Evolutionary conservation across 1,139 yeast species (phyloP).

Genomic region (Wickerhamomyces sp.): DNA sequence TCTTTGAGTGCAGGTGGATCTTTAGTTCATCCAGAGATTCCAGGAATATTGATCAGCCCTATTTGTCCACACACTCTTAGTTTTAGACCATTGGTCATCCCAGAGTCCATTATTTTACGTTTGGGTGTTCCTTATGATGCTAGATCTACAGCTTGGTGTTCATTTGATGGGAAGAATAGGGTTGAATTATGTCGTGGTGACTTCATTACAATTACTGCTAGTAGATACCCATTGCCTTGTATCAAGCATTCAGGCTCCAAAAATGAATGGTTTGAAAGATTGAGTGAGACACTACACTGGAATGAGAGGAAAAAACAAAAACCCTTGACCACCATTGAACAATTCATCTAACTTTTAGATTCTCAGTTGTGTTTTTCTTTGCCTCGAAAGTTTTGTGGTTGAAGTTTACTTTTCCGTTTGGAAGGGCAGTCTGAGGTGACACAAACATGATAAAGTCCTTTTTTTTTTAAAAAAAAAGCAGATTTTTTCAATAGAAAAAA

Average conservation of each 20-base stretch:
- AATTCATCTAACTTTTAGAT: neutral
- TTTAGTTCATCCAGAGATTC: slow-evolving; percentile 79
- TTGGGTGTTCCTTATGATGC: slow-evolving; percentile 66
- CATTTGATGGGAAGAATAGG: slow-evolving; percentile 74
- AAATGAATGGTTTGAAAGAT: slow-evolving; percentile 44
- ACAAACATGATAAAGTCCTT: neutral
- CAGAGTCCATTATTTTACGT: slow-evolving; percentile 61
- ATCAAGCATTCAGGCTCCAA: slow-evolving; percentile 42
- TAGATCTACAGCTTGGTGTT: slow-evolving; percentile 72
- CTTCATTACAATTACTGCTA: slow-evolving; percentile 65
- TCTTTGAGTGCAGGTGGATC: slow-evolving; percentile 87
- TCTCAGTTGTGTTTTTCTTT: neutral
- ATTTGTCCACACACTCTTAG: slow-evolving; percentile 83
- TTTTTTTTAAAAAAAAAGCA: too few species aligned
- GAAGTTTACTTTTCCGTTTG: neutral
- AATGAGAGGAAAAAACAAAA: slow-evolving; percentile 45
- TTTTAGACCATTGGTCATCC: slow-evolving; percentile 77
- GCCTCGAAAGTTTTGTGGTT: neutral
- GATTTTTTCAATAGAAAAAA: neutral
- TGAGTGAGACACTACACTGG: slow-evolving; percentile 48
- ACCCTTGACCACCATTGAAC: slow-evolving; percentile 18
- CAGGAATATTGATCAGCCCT: slow-evolving; percentile 76
- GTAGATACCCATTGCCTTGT: slow-evolving; percentile 71
- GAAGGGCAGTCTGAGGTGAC: neutral
- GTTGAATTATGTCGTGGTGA: slow-evolving; percentile 66